These are phyloP conservation scores for Avicennia marina DNA, from an alignment of 257 asterid genomes.

Conservation along the genomic window DNA sequence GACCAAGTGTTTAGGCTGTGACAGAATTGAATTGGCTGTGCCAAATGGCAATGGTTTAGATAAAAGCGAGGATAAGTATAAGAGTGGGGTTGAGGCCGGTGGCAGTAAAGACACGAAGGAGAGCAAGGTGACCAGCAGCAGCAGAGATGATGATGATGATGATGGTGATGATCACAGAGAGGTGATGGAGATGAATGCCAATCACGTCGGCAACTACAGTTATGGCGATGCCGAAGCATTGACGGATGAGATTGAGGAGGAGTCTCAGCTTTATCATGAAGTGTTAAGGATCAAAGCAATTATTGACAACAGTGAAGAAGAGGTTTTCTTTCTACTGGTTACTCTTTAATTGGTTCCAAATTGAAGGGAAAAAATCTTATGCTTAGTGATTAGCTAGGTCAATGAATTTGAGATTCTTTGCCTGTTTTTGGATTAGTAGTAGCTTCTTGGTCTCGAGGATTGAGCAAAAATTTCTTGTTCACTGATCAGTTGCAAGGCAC, in stretches of 20 bases:
- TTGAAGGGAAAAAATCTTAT: no score
- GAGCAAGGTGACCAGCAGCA: slow-evolving; percentile 51
- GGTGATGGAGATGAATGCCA: slow-evolving; percentile 38
- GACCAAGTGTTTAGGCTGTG: slow-evolving; percentile 73
- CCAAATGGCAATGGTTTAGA: slow-evolving; percentile 41
- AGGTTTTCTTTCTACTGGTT: slow-evolving; percentile 44
- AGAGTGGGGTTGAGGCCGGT: slow-evolving; percentile 41
- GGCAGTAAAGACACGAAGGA: slow-evolving; percentile 57
- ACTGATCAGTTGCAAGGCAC: background rate
- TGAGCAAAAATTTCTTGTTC: background rate
- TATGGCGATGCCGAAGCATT: slow-evolving; percentile 85
- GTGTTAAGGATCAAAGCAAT: slow-evolving; percentile 72
- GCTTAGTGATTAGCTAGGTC: no score
- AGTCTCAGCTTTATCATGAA: slow-evolving; percentile 55
- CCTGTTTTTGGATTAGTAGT: slow-evolving; percentile 4
- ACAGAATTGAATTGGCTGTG: slow-evolving; percentile 50
- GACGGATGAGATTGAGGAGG: slow-evolving; percentile 83
- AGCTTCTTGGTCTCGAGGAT: background rate
- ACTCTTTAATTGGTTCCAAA: no score
- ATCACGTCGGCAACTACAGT: slow-evolving; percentile 42
- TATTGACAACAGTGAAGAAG: slow-evolving; percentile 48
- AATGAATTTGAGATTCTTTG: slow-evolving; percentile 2
- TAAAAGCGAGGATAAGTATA: slow-evolving; percentile 33
- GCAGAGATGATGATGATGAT: slow-evolving; percentile 24
- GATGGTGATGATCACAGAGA: slow-evolving; percentile 28